Base-by-base conservation (phyloP, 805 yeast species). In the Saccharomycopsis microspora region DNA sequence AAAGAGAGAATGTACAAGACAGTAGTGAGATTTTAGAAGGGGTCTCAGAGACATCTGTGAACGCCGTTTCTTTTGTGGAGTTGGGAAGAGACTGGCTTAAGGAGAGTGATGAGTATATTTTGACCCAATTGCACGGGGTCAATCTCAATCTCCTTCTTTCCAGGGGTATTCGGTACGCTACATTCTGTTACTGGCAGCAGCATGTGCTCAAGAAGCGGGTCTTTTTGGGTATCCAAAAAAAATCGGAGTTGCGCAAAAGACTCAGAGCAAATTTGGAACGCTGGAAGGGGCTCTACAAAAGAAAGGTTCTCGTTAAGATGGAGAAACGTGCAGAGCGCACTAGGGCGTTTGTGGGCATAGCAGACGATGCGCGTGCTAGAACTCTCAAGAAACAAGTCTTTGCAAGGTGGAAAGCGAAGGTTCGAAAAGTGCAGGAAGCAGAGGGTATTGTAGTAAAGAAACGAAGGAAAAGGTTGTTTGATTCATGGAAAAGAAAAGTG, bases 141-240 rank as follows among this genome's bases (percentile, higher is more conserved):
- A 51, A 48, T 32, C 48, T 45, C 46, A 51, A 52, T 41, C 34
- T 52, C 32, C 35, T 52, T 11, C 46, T 52, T 34, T 52, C 51
- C 9, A 36, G 53, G 42, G 53, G 50, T 5, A 52, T 52, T 5
- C 35, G 53, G 28, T 52, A 43, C 36, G 43, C 53, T 4, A 52
- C 49, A 11, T 52, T 52, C 42, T 32, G 39, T 8, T 52, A 52
- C 30, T 49, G 53, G 53, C 43, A 43, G 31, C 11, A 30, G 10
- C 34, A 44, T n/a, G 47, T 42, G 28, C 31, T 42, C 10, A 10
- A 39, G n/a, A 51, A 49, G 37, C 43, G 40, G 27, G 41, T 29
- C 28, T 42, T 52, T 39, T 30, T 49, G 8, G 30, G 33, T 31
- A 32, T 27, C 10, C 49, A 53, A 51, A n/a, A 34, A 29, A 39